phyloP scores from a whole-genome alignment of 2,329 filamentous ascomycete genomes.

The Paecilomyces niveus region DNA sequence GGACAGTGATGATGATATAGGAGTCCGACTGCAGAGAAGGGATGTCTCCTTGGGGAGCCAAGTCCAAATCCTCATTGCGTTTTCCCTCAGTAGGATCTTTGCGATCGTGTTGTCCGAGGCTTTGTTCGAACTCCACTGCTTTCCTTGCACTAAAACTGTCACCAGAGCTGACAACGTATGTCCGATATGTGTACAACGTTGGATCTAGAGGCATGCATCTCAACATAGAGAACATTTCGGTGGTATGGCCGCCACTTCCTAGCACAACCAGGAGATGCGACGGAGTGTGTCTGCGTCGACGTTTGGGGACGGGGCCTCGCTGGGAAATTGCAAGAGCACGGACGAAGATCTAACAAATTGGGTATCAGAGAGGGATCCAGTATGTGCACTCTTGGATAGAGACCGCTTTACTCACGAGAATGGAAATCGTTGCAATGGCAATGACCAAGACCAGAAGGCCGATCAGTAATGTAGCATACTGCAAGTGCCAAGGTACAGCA shows the following conservation, averaged over 20 bases:
- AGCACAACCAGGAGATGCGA: conserved; percentile 72
- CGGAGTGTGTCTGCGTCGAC: conserved; percentile 22
- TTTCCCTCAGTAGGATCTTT: conserved; percentile 1
- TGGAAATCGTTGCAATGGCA: not conserved
- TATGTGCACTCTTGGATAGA: not conserved
- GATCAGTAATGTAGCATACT: not conserved
- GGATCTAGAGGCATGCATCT: conserved; percentile 45
- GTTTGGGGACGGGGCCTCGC: conserved; percentile 20
- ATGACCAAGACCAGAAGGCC: not conserved
- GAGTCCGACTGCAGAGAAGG: conserved; percentile 19
- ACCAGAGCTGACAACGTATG: conserved; percentile 72
- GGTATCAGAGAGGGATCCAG: conserved; percentile 3
- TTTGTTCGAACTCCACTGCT: conserved; percentile 57
- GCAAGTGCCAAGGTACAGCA: not conserved
- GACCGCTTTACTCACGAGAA: not conserved
- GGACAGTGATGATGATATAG: conserved; percentile 61
- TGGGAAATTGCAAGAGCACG: conserved; percentile 22
- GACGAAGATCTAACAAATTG: conserved; percentile 15
- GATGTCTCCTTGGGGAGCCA: not conserved
- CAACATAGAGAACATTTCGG: conserved; percentile 89
- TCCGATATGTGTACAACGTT: conserved; percentile 56
- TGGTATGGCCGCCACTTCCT: conserved; percentile 88
- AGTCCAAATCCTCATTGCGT: not conserved
- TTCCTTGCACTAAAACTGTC: conserved; percentile 64
- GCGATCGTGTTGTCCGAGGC: conserved; percentile 9